phyloP scores from a whole-genome alignment of 192 early-diverging fungal species.

The Dimargaris cristalligena region DNA sequence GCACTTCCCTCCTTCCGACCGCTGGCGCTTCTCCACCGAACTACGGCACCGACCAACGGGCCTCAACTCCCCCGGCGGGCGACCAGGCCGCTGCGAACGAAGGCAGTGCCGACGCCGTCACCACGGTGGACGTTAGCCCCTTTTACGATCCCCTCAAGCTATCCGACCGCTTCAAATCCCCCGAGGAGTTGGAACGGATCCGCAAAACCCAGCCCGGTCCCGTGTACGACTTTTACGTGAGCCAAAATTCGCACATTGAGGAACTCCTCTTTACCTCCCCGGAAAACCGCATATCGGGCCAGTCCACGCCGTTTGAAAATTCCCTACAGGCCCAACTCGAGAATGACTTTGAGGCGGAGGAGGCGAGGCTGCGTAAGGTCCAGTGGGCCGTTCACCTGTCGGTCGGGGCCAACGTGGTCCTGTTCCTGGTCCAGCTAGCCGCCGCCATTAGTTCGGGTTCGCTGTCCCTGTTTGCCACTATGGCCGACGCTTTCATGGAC shows the following conservation, averaged over 20 bases:
- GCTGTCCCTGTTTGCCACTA: slow-evolving; percentile 58
- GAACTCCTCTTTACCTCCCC: slow-evolving; percentile 39
- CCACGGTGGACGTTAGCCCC: not conserved
- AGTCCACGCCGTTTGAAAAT: slow-evolving; percentile 5
- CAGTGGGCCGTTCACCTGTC: slow-evolving; percentile 53
- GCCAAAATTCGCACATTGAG: slow-evolving; percentile 71
- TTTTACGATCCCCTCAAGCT: not conserved
- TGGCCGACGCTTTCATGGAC: slow-evolving; percentile 72
- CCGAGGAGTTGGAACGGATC: slow-evolving; percentile 1
- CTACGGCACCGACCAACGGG: not conserved
- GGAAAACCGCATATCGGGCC: slow-evolving; percentile 10
- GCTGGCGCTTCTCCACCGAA: not conserved
- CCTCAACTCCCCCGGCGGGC: not conserved
- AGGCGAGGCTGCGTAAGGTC: slow-evolving; percentile 18
- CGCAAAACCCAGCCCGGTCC: not conserved
- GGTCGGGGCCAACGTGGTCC: slow-evolving; percentile 41
- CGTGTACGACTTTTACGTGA: slow-evolving; percentile 53
- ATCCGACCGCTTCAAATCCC: not conserved
- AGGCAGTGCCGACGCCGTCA: not conserved
- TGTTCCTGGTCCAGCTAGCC: slow-evolving; percentile 48
- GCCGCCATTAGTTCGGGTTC: slow-evolving; percentile 60
- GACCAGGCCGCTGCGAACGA: not conserved
- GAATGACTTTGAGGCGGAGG: slow-evolving; percentile 21
- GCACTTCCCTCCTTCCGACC: not conserved
- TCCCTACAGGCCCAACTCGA: slow-evolving; percentile 9